These are phyloP conservation scores for Geopyxis carbonaria DNA, from an alignment of 495 filamentous ascomycete genomes.

Conservation along the genomic window DNA sequence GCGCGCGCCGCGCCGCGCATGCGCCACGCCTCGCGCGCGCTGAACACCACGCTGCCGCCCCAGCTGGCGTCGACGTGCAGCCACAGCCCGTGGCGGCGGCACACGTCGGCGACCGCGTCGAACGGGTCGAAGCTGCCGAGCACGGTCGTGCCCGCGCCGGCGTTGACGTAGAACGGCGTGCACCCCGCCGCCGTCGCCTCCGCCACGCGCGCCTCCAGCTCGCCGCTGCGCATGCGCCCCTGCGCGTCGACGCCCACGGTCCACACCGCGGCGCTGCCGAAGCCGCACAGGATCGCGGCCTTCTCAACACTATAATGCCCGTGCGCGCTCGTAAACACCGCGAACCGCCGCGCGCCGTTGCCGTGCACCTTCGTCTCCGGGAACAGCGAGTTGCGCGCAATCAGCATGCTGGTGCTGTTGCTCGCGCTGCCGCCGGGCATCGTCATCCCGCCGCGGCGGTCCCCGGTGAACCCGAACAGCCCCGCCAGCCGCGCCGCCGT, in stretches of 20 bases:
- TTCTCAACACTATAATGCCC: conserved; percentile 94
- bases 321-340: conserved; percentile 76
- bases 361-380: conserved; percentile 58
- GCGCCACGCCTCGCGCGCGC: conserved; percentile 41
- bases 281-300: conserved; percentile 68
- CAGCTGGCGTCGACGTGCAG: conserved; percentile 80
- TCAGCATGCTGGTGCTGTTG: conserved; percentile 72
- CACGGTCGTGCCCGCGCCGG: conserved; percentile 88
- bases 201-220: conserved; percentile 43
- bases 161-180: conserved; percentile 88
- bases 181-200: conserved; percentile 43
- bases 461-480: conserved; percentile 58
- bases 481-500: conserved; percentile 49
- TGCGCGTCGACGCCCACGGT: conserved; percentile 52
- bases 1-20: conserved; percentile 54
- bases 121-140: conserved; percentile 81
- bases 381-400: conserved; percentile 73
- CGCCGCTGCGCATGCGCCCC: conserved; percentile 50
- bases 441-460: conserved; percentile 68
- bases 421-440: conserved; percentile 73
- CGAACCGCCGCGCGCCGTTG: conserved; percentile 44
- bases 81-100: conserved; percentile 59
- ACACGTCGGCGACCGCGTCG: conserved; percentile 50
- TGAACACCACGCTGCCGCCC: conserved; percentile 78
- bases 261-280: conserved; percentile 58